Conservation (phyloP, 2,329 filamentous ascomycete genomes). For the Knufia petricola region DNA sequence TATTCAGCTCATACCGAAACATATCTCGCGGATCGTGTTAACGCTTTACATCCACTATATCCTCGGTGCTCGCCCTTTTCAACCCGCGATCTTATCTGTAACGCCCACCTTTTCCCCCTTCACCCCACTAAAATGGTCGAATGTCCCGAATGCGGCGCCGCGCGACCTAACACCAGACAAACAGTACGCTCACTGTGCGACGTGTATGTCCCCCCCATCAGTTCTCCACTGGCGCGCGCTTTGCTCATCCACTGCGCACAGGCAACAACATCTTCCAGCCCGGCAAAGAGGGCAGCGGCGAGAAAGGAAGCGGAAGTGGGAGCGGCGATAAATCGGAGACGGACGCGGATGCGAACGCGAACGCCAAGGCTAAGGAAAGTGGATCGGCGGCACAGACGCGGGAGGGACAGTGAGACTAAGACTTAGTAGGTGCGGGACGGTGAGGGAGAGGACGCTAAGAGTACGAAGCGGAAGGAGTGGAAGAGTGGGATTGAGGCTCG, state of each 20-base stretch:
- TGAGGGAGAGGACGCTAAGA: background rate
- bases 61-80: background rate
- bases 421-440: background rate
- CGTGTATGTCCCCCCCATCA: constrained; percentile 11
- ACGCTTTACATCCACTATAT: too few relatives aligned
- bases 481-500: constrained; percentile 6
- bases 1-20: too few relatives aligned
- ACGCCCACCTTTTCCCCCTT: background rate
- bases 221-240: background rate
- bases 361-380: background rate
- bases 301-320: constrained; percentile 2
- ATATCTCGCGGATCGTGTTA: too few relatives aligned
- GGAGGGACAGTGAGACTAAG: background rate
- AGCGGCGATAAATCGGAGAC: background rate
- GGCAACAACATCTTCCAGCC: constrained; percentile 11
- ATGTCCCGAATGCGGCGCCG: constrained; percentile 18
- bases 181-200: constrained; percentile 20
- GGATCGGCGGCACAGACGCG: background rate
- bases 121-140: constrained; percentile 12
- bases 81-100: background rate
- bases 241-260: too few relatives aligned
- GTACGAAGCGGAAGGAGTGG: constrained; percentile 8
- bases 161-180: constrained; percentile 20
- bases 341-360: too few relatives aligned
- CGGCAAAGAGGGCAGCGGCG: background rate